Evolutionary conservation across 1,139 yeast species (phyloP).

Genomic region (Hansenula lynferdii): DNA sequence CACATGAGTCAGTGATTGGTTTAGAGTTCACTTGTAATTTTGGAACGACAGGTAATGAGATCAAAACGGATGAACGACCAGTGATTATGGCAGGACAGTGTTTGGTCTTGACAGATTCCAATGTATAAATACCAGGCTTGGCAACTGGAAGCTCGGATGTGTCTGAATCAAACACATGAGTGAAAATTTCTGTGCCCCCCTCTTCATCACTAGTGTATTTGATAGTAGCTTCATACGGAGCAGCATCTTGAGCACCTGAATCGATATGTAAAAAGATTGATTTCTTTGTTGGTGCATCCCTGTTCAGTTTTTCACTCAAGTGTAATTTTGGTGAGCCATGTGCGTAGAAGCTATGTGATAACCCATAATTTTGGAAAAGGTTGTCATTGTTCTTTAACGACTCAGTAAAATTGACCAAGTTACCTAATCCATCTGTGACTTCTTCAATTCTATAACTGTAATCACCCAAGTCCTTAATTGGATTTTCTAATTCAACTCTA

Average conservation of each 20-base stretch:
- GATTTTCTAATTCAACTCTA: slow-evolving; percentile 44
- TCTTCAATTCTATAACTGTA: slow-evolving; percentile 63
- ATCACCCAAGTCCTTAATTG: slow-evolving; percentile 47
- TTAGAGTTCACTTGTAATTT: slow-evolving; percentile 45
- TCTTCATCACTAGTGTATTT: slow-evolving; percentile 31
- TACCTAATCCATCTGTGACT: slow-evolving; percentile 75
- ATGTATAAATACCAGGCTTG: slow-evolving; percentile 58
- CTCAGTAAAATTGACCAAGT: slow-evolving; percentile 47
- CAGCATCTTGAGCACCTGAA: slow-evolving; percentile 21
- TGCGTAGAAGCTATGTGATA: slow-evolving; percentile 52
- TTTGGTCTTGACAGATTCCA: slow-evolving; percentile 48
- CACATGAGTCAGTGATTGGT: slow-evolving; percentile 78
- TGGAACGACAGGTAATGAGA: slow-evolving; percentile 52
- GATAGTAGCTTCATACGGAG: slow-evolving; percentile 45
- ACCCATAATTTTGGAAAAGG: slow-evolving; percentile 39
- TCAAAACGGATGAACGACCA: slow-evolving; percentile 39
- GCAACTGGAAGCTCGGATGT: slow-evolving; percentile 32
- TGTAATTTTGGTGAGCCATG: slow-evolving; percentile 56
- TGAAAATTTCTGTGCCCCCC: slow-evolving; percentile 25
- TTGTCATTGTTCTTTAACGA: slow-evolving; percentile 26
- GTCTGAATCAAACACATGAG: slow-evolving; percentile 29
- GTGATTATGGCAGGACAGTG: slow-evolving; percentile 61
- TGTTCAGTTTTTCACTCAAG: slow-evolving; percentile 29
- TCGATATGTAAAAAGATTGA: slow-evolving; percentile 37
- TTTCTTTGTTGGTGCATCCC: slow-evolving; percentile 36